Percentiles rank a stretch among this genome's conserved stretches.
Evolutionary conservation across 1,284 basidiomycete genomes (phyloP).

Genomic region (Gomphus bonarii): DNA sequence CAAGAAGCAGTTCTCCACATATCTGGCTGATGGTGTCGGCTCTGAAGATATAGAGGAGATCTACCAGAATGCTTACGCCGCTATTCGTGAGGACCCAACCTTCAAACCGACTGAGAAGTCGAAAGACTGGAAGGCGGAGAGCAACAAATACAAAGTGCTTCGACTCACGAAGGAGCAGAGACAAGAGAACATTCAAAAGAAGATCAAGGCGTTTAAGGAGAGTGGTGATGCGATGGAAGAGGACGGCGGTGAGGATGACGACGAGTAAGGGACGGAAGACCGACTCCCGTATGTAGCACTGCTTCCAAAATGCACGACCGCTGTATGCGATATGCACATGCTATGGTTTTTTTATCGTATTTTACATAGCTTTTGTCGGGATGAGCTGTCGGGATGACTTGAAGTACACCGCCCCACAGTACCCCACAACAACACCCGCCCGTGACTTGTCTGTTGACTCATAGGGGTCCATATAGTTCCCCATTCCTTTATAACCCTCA

Average conservation of each 20-base stretch:
- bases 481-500: neutral
- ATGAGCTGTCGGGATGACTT: neutral
- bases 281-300: neutral
- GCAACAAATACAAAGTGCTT: conserved; percentile 58
- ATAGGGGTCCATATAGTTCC: neutral
- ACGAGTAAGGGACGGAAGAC: conserved; percentile 24
- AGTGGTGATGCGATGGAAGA: conserved; percentile 35
- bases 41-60: conserved; percentile 98
- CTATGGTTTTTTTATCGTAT: neutral
- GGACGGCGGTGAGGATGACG: conserved; percentile 39
- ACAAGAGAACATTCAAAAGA: conserved; percentile 66
- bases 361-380: neutral
- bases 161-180: conserved; percentile 78
- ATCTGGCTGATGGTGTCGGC: conserved; percentile 92
- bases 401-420: too few species aligned
- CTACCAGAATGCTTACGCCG: conserved; percentile 81
- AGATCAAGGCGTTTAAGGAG: conserved; percentile 79
- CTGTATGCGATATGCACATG: neutral
- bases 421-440: too few species aligned
- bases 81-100: conserved; percentile 90
- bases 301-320: neutral
- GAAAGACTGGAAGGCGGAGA: conserved; percentile 88
- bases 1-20: conserved; percentile 96
- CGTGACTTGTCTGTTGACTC: too few species aligned
- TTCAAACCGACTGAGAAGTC: conserved; percentile 91